Evolutionary conservation across 352 stramenopile species (phyloP).

Genomic region (Phytophthora tubulina): DNA sequence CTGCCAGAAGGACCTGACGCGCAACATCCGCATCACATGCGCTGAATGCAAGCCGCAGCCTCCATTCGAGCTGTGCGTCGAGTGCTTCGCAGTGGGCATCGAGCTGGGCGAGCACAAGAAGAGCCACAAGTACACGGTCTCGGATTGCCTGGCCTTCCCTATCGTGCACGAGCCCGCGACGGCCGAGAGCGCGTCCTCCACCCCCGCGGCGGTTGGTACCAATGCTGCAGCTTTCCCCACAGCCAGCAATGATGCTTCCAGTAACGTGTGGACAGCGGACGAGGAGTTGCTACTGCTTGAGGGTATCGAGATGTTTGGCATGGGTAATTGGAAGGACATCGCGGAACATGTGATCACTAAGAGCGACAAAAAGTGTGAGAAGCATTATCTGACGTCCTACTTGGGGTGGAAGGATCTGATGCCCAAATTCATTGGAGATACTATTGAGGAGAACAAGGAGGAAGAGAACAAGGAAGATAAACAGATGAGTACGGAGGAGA

Average conservation of each 20-base stretch:
- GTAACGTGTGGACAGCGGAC: slow-evolving; percentile 91
- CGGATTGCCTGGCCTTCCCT: slow-evolving; percentile 84
- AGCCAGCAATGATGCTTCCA: slow-evolving; percentile 13
- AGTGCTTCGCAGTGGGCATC: slow-evolving; percentile 93
- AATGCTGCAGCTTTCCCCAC: slow-evolving; percentile 28
- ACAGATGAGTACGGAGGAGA: slow-evolving; percentile 43
- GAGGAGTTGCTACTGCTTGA: slow-evolving; percentile 97
- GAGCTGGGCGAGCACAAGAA: slow-evolving; percentile 88
- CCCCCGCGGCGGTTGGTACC: slow-evolving; percentile 30
- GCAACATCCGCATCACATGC: slow-evolving; percentile 89
- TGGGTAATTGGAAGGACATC: slow-evolving; percentile 98
- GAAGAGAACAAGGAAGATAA: slow-evolving; percentile 20
- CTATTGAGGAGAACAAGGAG: slow-evolving; percentile 40
- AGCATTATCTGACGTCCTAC: slow-evolving; percentile 90
- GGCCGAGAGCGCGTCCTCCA: slow-evolving; percentile 5
- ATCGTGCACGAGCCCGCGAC: slow-evolving; percentile 62
- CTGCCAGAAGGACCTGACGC: slow-evolving; percentile 86
- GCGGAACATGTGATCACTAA: slow-evolving; percentile 88
- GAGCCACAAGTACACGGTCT: slow-evolving; percentile 82
- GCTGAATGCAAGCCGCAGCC: slow-evolving; percentile 68
- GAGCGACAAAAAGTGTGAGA: slow-evolving; percentile 89
- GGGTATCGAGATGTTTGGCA: slow-evolving; percentile 95
- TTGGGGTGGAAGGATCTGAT: slow-evolving; percentile 67
- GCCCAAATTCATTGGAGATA: slow-evolving; percentile 71
- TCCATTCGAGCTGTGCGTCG: slow-evolving; percentile 92